Percentiles rank a stretch among this genome's conserved stretches.
Evolutionary conservation across 2,329 filamentous ascomycete species (phyloP).

Genomic region (Cercospora beticola): DNA sequence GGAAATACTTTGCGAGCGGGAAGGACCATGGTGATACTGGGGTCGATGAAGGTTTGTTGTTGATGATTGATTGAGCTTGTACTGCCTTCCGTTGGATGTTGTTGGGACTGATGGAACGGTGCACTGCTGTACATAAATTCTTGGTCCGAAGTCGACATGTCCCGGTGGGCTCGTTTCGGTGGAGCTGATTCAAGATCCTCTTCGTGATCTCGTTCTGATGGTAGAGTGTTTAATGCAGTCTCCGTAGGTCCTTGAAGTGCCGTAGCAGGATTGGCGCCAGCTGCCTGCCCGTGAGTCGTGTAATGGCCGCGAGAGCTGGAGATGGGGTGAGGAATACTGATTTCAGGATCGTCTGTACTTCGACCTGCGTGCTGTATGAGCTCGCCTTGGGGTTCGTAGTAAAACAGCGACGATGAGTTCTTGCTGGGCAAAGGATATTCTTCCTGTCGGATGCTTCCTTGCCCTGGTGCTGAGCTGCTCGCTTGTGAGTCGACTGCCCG

Average conservation of each 20-base stretch:
- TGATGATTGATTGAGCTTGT: not conserved
- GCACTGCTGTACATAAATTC: not conserved
- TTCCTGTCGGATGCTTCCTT: conserved; percentile 9
- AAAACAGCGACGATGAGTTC: conserved; percentile 22
- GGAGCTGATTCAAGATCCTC: not conserved
- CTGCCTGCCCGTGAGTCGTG: not conserved
- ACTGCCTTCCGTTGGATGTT: not conserved
- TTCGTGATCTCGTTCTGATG: not conserved
- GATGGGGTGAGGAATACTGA: not conserved
- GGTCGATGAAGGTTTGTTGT: conserved; percentile 22
- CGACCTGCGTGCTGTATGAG: conserved; percentile 42
- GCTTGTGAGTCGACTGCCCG: not conserved
- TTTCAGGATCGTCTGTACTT: conserved; percentile 2
- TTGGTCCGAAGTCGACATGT: not conserved
- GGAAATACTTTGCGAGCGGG: conserved; percentile 71
- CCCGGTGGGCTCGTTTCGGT: not conserved
- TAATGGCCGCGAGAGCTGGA: not conserved
- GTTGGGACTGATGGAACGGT: not conserved
- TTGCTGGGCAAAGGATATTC: conserved; percentile 24
- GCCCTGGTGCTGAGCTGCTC: not conserved
- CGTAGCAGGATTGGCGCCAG: not conserved
- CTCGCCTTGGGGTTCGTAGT: conserved; percentile 50
- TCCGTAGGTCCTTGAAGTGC: not conserved
- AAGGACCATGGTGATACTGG: conserved; percentile 47
- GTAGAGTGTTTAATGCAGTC: not conserved